Evolutionary conservation across 2,329 filamentous ascomycete genomes (phyloP).

Genomic region (Neurospora sp.): DNA sequence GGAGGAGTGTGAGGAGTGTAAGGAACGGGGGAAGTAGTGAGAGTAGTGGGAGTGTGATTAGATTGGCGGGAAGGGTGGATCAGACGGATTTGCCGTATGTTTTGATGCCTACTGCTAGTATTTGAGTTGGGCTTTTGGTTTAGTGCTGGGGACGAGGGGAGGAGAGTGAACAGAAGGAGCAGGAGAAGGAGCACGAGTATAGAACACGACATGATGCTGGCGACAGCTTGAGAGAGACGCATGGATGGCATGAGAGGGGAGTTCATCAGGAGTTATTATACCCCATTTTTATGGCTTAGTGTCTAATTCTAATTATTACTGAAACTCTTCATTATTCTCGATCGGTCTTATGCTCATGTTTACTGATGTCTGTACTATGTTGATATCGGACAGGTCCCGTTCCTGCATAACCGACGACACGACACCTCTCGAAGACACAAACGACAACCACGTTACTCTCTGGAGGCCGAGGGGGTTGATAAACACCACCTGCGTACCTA

Average conservation of each 20-base stretch:
- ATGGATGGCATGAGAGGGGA: neutral
- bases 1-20: neutral
- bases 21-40: neutral
- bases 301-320: neutral
- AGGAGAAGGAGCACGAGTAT: neutral
- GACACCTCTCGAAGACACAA: too few species aligned
- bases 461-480: too few species aligned
- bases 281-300: neutral
- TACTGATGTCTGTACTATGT: too few species aligned
- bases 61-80: constrained; percentile 12
- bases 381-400: too few species aligned
- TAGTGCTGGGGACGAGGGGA: neutral
- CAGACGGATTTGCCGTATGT: constrained; percentile 17
- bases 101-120: constrained; percentile 7
- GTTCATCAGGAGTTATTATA: neutral
- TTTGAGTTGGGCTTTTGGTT: neutral
- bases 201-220: neutral
- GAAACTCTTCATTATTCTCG: too few species aligned
- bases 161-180: neutral
- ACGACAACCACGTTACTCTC: too few species aligned
- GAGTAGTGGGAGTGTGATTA: constrained; percentile 14
- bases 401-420: too few species aligned
- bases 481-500: too few species aligned
- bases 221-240: neutral
- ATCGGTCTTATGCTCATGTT: too few species aligned